Percentiles rank a stretch among this genome's conserved stretches.
These are phyloP conservation scores for Cytospora paraplurivora DNA, from an alignment of 2,329 filamentous ascomycete genomes.

Conservation along the genomic window DNA sequence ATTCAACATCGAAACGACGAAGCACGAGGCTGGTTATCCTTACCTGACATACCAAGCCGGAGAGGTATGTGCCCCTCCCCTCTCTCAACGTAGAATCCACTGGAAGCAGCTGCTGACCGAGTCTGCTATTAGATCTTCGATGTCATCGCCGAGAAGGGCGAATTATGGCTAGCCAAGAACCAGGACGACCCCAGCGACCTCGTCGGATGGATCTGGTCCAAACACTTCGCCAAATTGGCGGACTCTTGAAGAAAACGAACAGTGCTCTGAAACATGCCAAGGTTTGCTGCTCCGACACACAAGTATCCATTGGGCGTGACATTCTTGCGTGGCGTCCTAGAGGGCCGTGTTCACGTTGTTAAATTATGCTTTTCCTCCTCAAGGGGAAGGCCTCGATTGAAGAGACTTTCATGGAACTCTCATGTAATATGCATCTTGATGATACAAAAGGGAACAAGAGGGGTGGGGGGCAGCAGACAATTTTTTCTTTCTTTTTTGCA, in stretches of 20 bases:
- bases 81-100: neutral
- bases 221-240: conserved; percentile 80
- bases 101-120: conserved; percentile 17
- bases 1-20: conserved; percentile 92
- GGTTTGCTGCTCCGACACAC: conserved; percentile 13
- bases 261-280: neutral
- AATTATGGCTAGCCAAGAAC: conserved; percentile 96
- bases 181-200: conserved; percentile 81
- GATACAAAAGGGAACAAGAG: conserved; percentile 19
- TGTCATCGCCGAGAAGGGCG: conserved; percentile 93
- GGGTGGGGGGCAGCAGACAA: neutral
- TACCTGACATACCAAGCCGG: conserved; percentile 95
- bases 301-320: conserved; percentile 9
- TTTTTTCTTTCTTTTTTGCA: conserved; percentile 15
- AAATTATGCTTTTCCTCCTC: conserved; percentile 5
- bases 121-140: conserved; percentile 68
- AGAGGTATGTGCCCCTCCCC: conserved; percentile 59
- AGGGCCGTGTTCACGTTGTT: conserved; percentile 13
- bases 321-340: conserved; percentile 22
- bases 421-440: conserved; percentile 29
- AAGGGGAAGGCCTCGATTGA: neutral
- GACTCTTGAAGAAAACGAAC: conserved; percentile 41
- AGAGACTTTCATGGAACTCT: conserved; percentile 14
- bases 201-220: conserved; percentile 99
- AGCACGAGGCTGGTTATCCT: conserved; percentile 90